Base-by-base conservation (phyloP, 306 rosid genomes). In the Psophocarpus tetragonolobus region DNA sequence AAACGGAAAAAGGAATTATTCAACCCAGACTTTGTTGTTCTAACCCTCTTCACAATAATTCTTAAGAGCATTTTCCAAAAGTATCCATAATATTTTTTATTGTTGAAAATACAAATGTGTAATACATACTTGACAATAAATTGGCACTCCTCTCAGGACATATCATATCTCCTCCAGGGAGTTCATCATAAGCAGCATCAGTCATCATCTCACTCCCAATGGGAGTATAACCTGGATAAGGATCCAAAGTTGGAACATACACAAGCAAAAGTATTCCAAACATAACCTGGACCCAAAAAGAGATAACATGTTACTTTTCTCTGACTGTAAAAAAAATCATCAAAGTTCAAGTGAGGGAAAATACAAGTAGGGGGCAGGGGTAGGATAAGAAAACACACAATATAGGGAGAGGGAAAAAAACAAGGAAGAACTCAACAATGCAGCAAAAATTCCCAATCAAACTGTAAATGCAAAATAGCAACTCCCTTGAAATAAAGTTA, bases 141-240 rank as follows among this genome's bases (percentile, higher is more conserved):
- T 29, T 87, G 48, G 72, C 86, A 75, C 64, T 86, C 84, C 90
- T 83, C 86, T 94, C 98, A 20, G 98, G 98, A 85, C 93, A 89
- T 77, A 89, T 87, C 47, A 80, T 84, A 66, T 94, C 98, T 82
- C 87, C 97, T 60, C 88, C 95, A 33, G 95, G 95, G 68, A 94
- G 97, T 84, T 89, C 97, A 81, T 85, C 95, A 79, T 90, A 94
- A 38, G 88, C 90, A 78, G 71, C 82, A 84, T 87, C 97, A 78
- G 85, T 85, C 60, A 80, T 72, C 71, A 77, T 32, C 77, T 90
- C 98, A 84, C 80, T 75, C 71, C 36, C 85, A 47, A 94, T 73
- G 67, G 95, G 93, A 8, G 84, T 73, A 84, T 89, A 90, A 66
- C 95, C 97, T 41, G 97, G 97, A 85, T 89, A 90, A 42, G 97